Conservation (phyloP, 2,329 filamentous ascomycete species). For the Venturia asperata region DNA sequence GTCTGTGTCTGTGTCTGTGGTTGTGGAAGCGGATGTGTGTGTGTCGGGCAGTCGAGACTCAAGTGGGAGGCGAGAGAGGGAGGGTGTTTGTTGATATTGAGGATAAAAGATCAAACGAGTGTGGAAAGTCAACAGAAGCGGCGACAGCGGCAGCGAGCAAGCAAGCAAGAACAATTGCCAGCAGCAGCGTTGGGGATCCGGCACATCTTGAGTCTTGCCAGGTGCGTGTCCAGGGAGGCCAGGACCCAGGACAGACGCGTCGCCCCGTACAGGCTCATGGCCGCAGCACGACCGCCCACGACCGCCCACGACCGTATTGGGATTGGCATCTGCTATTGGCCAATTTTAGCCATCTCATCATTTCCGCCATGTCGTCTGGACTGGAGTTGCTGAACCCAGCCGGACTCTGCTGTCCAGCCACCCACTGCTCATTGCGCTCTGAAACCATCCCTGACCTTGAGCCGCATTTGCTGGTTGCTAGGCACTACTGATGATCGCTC, state of each 20-base stretch:
- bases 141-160: no score
- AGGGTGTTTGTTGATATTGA: neutral
- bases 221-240: no score
- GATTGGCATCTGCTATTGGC: neutral
- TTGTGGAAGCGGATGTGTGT: no score
- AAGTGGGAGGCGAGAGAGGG: no score
- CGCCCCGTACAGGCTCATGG: neutral
- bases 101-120: neutral
- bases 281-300: constrained; percentile 6
- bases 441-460: constrained; percentile 2
- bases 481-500: neutral
- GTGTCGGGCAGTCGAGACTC: neutral
- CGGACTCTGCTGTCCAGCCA: neutral
- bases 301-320: neutral
- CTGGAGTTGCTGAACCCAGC: neutral
- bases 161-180: neutral
- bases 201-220: neutral
- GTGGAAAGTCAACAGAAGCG: neutral
- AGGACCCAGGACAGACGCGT: no score
- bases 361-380: neutral
- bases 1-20: no score
- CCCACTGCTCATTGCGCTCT: neutral
- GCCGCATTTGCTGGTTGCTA: neutral
- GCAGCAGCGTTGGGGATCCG: neutral
- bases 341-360: neutral